phyloP scores from a whole-genome alignment of 2,329 filamentous ascomycete species.

The Alternaria hordeiaustralica region DNA sequence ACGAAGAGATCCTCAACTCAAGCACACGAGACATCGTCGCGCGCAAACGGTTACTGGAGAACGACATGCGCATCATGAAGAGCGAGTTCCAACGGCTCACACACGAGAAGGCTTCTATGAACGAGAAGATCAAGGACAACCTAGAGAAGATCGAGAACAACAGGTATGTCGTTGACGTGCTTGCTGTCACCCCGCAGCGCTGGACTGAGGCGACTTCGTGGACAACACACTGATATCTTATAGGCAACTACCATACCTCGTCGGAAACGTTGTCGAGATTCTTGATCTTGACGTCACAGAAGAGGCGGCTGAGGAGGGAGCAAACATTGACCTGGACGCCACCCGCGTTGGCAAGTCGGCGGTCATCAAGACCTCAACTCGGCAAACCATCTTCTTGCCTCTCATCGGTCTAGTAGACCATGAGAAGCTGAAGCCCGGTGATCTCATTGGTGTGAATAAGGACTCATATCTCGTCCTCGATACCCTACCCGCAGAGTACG shows the following conservation, averaged over 20 bases:
- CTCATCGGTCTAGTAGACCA: conserved; percentile 97
- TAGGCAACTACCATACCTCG: conserved; percentile 96
- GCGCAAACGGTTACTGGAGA: conserved; percentile 89
- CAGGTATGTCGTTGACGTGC: conserved; percentile 64
- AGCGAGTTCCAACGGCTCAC: conserved; percentile 93
- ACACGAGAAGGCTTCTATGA: conserved; percentile 95
- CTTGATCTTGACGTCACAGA: conserved; percentile 95
- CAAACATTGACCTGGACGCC: conserved; percentile 97
- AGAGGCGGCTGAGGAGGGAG: conserved; percentile 95
- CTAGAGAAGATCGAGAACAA: conserved; percentile 99
- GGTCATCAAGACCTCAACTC: conserved; percentile 98
- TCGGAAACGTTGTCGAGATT: conserved; percentile 97
- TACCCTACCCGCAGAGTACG: conserved; percentile 95
- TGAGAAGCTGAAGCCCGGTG: conserved; percentile 90
- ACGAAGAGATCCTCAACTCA: conserved; percentile 90
- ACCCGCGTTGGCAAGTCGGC: conserved; percentile 97
- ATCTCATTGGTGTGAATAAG: conserved; percentile 98
- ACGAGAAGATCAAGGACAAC: conserved; percentile 99
- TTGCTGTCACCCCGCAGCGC: conserved; percentile 2
- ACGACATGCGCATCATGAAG: conserved; percentile 98
- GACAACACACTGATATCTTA: conserved; percentile 5
- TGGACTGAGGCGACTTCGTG: not conserved
- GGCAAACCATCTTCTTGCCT: conserved; percentile 97
- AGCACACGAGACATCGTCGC: conserved; percentile 95
- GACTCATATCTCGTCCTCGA: conserved; percentile 98